Evolutionary conservation across 2,329 filamentous ascomycete genomes (phyloP).

Genomic region (Emydomyces testavorans): DNA sequence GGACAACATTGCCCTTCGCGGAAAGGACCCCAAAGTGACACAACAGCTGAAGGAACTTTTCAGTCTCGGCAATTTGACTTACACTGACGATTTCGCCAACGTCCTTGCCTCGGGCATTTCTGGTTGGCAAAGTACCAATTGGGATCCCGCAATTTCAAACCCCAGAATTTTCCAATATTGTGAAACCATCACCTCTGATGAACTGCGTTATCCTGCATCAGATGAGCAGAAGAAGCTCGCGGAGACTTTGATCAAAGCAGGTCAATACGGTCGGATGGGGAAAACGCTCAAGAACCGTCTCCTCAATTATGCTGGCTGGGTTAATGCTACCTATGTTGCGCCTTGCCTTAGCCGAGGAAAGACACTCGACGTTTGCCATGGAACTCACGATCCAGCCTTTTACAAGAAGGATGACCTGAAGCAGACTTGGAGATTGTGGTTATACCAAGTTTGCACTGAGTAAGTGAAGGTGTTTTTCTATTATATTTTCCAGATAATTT

Average conservation of each 20-base stretch:
- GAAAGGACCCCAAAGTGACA: conserved; percentile 36
- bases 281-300: conserved; percentile 39
- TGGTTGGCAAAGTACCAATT: conserved; percentile 47
- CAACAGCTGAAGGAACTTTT: conserved; percentile 44
- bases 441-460: conserved; percentile 47
- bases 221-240: conserved; percentile 31
- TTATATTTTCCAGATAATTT: no score
- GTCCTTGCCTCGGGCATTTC: conserved; percentile 37
- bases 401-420: conserved; percentile 37
- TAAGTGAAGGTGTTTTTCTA: conserved; percentile 12
- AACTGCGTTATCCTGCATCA: conserved; percentile 35
- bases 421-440: conserved; percentile 43
- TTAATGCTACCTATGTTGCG: conserved; percentile 36
- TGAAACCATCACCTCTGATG: conserved; percentile 41
- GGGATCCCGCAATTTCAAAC: conserved; percentile 46
- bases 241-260: conserved; percentile 36
- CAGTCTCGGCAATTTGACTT: conserved; percentile 34
- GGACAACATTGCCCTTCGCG: conserved; percentile 46
- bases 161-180: conserved; percentile 45
- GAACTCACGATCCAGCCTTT: conserved; percentile 36
- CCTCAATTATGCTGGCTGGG: conserved; percentile 48
- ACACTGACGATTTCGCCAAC: conserved; percentile 45
- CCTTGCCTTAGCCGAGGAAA: conserved; percentile 27
- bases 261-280: conserved; percentile 38
- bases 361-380: conserved; percentile 44